Conservation (phyloP, 1,284 basidiomycete species). For the Ganoderma lucidum region DNA sequence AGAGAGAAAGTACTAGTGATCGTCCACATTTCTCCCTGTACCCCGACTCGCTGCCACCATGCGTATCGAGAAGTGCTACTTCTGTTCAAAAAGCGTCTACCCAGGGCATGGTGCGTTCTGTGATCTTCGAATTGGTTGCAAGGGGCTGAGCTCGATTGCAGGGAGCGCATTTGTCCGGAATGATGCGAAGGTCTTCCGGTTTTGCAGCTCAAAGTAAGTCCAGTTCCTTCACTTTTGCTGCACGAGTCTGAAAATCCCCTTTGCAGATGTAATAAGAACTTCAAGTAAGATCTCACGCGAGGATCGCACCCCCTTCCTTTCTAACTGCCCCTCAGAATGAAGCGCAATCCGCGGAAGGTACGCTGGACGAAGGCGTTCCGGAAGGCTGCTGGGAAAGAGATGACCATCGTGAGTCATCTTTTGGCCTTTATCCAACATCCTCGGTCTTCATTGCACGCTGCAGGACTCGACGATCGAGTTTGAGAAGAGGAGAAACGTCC, state of each 20-base stretch:
- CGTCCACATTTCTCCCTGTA: constrained; percentile 8
- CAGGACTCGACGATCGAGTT: constrained; percentile 99
- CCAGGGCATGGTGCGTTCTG: constrained; percentile 83
- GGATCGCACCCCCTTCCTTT: background rate
- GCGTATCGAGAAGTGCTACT: constrained; percentile 92
- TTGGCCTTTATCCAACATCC: constrained; percentile 7
- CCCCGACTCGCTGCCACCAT: constrained; percentile 48
- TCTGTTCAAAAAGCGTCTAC: constrained; percentile 94
- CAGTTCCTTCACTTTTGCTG: constrained; percentile 8
- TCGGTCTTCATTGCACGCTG: background rate
- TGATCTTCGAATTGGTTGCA: background rate
- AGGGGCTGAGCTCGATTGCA: constrained; percentile 39
- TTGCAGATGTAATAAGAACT: constrained; percentile 93
- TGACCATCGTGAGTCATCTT: constrained; percentile 85
- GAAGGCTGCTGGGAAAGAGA: constrained; percentile 99
- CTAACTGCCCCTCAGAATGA: constrained; percentile 77
- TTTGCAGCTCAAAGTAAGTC: constrained; percentile 94
- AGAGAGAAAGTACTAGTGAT: no score
- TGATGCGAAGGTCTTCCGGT: constrained; percentile 95
- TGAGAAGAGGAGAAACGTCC: constrained; percentile 98
- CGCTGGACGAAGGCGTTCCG: constrained; percentile 99
- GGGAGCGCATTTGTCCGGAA: constrained; percentile 95
- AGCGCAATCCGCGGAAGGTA: constrained; percentile 99
- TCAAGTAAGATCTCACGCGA: constrained; percentile 69
- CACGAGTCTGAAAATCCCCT: constrained; percentile 18